Evolutionary conservation across 495 filamentous ascomycete genomes (phyloP), one percentile per base, ranked within the genome.

Genomic region (Cercophora sp.): DNA sequence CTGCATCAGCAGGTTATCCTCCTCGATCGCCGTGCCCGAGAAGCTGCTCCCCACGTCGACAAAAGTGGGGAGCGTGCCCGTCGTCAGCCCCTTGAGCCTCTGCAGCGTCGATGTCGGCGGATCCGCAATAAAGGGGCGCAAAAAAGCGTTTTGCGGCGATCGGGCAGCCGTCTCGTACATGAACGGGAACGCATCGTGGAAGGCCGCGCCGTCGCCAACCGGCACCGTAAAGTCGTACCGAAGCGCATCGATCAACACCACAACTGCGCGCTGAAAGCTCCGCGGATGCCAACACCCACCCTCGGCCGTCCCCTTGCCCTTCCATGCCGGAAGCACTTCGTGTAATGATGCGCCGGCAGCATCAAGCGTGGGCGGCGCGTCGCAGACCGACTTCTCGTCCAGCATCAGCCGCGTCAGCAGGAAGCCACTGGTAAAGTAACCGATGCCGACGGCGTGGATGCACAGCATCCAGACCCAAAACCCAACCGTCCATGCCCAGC

Each of bases 211-310:
- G 19, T 86, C 70, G 8, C 68, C 65, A 52, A 87, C 85, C 0
- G 94, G 93, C 15, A 97, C 81, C 0, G 93, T 95, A 63, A 98
- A 98, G 65, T 98, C 93, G 69, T 96, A 98, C 37, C 93, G 85
- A 51, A 98, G 76, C 41, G 93, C 93, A 68, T 98, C 93, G 39
- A 98, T 87, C 29, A 98, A 79, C 39, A 98, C 81, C 20, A 98
- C 79, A 48, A 98, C 82, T 5, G 92, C 93, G 62, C 90, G 91
- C 53, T 93, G 79, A 63, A 97, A 98, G 16, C 81, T 88, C 70
- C 88, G 92, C 16, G 88, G 88, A 67, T 97, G 90, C 93, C 93
- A 98, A 75, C 93, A 98, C 45, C 91, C 93, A 26, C 78, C 74
- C 15, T 78, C 76, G 27, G 76, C 64, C 1, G 81, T 78, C 20